Conservation (phyloP, 2,329 filamentous ascomycete genomes). For the Sclerotinia borealis region DNA sequence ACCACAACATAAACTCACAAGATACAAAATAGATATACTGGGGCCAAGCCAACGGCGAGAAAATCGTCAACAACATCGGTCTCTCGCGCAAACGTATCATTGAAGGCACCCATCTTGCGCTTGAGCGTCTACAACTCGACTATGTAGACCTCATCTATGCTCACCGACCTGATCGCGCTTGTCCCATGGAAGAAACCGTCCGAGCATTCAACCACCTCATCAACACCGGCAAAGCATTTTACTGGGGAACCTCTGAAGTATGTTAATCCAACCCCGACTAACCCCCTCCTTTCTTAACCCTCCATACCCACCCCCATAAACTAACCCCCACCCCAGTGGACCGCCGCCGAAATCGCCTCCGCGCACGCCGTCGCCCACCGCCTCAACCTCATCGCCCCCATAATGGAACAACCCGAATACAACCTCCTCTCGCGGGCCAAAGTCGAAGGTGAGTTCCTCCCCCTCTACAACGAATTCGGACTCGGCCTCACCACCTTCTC, state of each 20-base stretch:
- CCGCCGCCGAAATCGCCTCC: slow-evolving; percentile 57
- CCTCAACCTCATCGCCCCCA: slow-evolving; percentile 54
- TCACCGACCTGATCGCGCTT: slow-evolving; percentile 60
- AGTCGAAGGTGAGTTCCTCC: slow-evolving; percentile 57
- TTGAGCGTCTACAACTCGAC: slow-evolving; percentile 47
- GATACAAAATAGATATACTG: slow-evolving; percentile 50
- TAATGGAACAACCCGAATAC: slow-evolving; percentile 63
- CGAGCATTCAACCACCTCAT: slow-evolving; percentile 67
- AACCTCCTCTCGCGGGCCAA: slow-evolving; percentile 56
- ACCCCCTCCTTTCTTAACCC: slow-evolving; percentile 53
- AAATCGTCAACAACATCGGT: slow-evolving; percentile 59
- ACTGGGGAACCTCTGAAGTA: slow-evolving; percentile 68
- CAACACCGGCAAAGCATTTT: slow-evolving; percentile 60
- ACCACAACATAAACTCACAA: not conserved
- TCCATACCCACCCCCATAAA: slow-evolving; percentile 53
- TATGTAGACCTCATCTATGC: slow-evolving; percentile 66
- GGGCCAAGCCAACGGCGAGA: slow-evolving; percentile 53
- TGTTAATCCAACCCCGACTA: slow-evolving; percentile 53
- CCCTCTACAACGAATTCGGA: slow-evolving; percentile 54
- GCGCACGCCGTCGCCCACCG: slow-evolving; percentile 56
- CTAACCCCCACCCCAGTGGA: slow-evolving; percentile 66
- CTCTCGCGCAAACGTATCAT: slow-evolving; percentile 65
- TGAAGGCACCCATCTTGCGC: slow-evolving; percentile 55
- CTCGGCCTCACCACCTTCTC: slow-evolving; percentile 59
- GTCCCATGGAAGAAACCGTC: slow-evolving; percentile 65